A percentile compares a stretch with the other conserved stretches of the same genome.
Evolutionary conservation across 2,329 filamentous ascomycete genomes (phyloP).

Genomic region (Ophiostoma angusticollis): DNA sequence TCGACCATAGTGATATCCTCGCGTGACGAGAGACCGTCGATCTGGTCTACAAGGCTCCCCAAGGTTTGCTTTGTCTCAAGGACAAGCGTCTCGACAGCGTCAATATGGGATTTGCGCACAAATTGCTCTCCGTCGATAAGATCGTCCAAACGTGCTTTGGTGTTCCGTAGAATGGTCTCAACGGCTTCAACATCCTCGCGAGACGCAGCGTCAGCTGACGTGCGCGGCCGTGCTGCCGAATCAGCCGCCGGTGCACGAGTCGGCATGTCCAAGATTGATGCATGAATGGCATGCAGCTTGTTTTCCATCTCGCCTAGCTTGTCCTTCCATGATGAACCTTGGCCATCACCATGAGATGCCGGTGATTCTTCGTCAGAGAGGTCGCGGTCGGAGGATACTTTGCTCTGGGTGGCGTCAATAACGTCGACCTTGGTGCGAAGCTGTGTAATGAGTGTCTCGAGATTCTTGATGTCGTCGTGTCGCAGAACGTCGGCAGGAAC

Average conservation of each 20-base stretch:
- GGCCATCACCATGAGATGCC: neutral
- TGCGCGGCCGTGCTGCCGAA: slow-evolving; percentile 14
- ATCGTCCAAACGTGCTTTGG: slow-evolving; percentile 78
- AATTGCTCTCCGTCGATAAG: slow-evolving; percentile 58
- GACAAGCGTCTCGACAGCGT: slow-evolving; percentile 52
- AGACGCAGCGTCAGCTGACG: slow-evolving; percentile 38
- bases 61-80: slow-evolving; percentile 65
- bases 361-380: neutral
- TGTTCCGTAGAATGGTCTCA: slow-evolving; percentile 79
- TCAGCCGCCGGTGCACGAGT: slow-evolving; percentile 2
- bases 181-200: slow-evolving; percentile 85
- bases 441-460: slow-evolving; percentile 73
- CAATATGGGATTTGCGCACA: slow-evolving; percentile 52
- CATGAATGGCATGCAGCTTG: slow-evolving; percentile 26
- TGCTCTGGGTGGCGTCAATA: slow-evolving; percentile 35
- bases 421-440: slow-evolving; percentile 74
- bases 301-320: slow-evolving; percentile 33
- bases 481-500: slow-evolving; percentile 41
- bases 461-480: slow-evolving; percentile 67
- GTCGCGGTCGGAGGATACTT: neutral
- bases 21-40: slow-evolving; percentile 43
- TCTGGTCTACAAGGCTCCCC: slow-evolving; percentile 22
- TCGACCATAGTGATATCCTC: slow-evolving; percentile 69
- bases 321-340: slow-evolving; percentile 16
- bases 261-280: neutral